These are phyloP conservation scores for Moesziomyces globuligerus DNA, from an alignment of 1,284 basidiomycete species.

Conservation along the genomic window DNA sequence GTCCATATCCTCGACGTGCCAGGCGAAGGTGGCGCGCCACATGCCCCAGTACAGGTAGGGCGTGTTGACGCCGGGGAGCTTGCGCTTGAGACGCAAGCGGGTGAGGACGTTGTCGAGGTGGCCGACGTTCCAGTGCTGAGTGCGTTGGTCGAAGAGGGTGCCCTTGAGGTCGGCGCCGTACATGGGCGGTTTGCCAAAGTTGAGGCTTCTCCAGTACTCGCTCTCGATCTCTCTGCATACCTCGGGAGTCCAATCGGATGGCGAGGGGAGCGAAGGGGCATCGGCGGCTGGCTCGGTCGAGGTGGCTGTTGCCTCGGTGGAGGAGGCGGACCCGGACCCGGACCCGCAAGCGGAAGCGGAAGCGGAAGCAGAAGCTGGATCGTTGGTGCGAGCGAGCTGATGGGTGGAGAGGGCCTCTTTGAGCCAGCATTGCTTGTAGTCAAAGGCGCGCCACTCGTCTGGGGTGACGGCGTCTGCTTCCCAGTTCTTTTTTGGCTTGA, in stretches of 20 bases:
- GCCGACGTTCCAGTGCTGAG: conserved; percentile 91
- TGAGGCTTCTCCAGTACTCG: conserved; percentile 90
- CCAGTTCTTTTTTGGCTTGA: conserved; percentile 52
- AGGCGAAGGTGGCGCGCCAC: conserved; percentile 97
- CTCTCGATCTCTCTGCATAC: conserved; percentile 86
- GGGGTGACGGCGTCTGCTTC: conserved; percentile 50
- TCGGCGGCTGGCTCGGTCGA: neutral
- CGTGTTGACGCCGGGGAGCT: conserved; percentile 91
- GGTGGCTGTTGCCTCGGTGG: neutral
- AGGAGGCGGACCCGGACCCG: no score
- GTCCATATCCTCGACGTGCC: conserved; percentile 93
- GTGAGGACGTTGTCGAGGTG: conserved; percentile 86
- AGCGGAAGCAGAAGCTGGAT: neutral
- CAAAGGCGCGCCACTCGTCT: conserved; percentile 61
- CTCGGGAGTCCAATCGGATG: conserved; percentile 51
- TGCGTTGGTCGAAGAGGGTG: conserved; percentile 84
- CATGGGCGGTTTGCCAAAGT: conserved; percentile 87
- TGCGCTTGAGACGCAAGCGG: conserved; percentile 76
- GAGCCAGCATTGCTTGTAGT: conserved; percentile 58
- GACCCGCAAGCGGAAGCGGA: conserved; percentile 8
- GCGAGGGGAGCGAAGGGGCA: conserved; percentile 10
- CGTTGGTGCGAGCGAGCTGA: conserved; percentile 15
- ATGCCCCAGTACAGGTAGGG: conserved; percentile 99
- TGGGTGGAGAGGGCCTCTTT: conserved; percentile 53
- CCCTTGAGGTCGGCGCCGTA: conserved; percentile 95